phyloP scores from a whole-genome alignment of 805 yeast genomes.

The Barnettozyma sp. region DNA sequence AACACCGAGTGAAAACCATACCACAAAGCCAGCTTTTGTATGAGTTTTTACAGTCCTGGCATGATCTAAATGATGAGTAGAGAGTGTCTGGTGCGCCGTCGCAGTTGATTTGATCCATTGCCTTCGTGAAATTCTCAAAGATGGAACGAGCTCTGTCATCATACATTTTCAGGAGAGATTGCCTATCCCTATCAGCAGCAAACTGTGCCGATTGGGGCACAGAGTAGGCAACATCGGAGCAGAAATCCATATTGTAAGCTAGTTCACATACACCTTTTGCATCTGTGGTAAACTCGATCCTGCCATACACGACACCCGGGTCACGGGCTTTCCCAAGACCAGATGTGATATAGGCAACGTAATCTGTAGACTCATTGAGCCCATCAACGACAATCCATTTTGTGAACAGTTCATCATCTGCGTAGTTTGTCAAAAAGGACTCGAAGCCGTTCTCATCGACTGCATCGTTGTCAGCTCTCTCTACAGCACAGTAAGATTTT shows the following conservation, averaged over 20 bases:
- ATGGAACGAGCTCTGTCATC: slow-evolving; percentile 53
- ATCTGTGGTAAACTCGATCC: slow-evolving; percentile 51
- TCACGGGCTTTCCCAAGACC: slow-evolving; percentile 33
- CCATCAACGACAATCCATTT: slow-evolving; percentile 60
- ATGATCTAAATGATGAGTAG: slow-evolving; percentile 68
- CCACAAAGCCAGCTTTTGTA: slow-evolving; percentile 89
- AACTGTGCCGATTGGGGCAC: slow-evolving; percentile 53
- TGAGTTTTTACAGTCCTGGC: slow-evolving; percentile 62
- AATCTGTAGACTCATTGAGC: slow-evolving; percentile 52
- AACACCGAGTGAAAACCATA: slow-evolving; percentile 81
- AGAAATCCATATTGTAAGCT: slow-evolving; percentile 68
- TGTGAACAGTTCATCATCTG: slow-evolving; percentile 41
- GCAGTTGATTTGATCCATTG: slow-evolving; percentile 72
- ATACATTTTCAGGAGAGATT: slow-evolving; percentile 41
- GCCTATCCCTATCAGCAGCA: slow-evolving; percentile 25
- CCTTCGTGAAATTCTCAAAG: slow-evolving; percentile 64
- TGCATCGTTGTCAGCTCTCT: slow-evolving; percentile 23
- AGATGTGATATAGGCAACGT: slow-evolving; percentile 57
- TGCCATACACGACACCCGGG: slow-evolving; percentile 62
- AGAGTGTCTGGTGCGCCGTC: slow-evolving; percentile 56
- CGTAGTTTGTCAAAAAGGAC: slow-evolving; percentile 29
- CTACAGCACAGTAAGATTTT: slow-evolving; percentile 67
- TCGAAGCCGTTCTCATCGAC: slow-evolving; percentile 27
- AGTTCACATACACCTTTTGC: slow-evolving; percentile 56
- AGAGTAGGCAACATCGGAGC: slow-evolving; percentile 77